Base-by-base conservation (phyloP, 495 filamentous ascomycete species). In the Penicillium atrosanguineum region DNA sequence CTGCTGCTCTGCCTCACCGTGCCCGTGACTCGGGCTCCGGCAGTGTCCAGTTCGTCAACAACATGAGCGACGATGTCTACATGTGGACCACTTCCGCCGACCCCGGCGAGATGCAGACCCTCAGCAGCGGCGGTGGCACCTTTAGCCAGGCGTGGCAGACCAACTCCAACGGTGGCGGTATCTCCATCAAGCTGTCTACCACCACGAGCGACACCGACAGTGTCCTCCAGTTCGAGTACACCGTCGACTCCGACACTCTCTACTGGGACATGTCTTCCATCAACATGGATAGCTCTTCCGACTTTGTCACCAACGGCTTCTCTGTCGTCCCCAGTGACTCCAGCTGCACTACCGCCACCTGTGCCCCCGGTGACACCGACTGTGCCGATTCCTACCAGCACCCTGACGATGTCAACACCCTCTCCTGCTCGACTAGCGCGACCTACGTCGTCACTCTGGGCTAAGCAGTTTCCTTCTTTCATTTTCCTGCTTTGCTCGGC, bases 111-210 rank as follows among this genome's bases (percentile, higher is more conserved):
- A 76, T 76, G 74, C 44, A 72, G 36, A 74, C 72, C 56, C 60
- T 77, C 43, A 61, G 52, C 59, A 59, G 64, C 36, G 62, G 60
- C 46, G 71, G 72, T 45, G 71, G 68, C 19, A 57, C 50, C 61
- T 70, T 70, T 65, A 52, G 46, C 39, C 68, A 75, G 44, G 45
- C 45, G 38, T 77, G 68, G 68, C 58, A 55, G 53, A 63, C 51
- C 59, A 75, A 75, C 68, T 39, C 65, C 60, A 64, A 75, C 56
- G 74, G 72, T 44, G 74, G 74, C 36, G 74, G 72, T 52, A 64
- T 76, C 57, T 76, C 72, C 39, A 73, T 77, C 69, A 77, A 77
- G 71, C 60, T 77, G 48, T 72, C 74, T 43, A 71, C 69, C 57
- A 52, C 50, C 23, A 37, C 61, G 25, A 53, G 48, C 50, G 53